Base-by-base conservation (phyloP, 2,329 filamentous ascomycete species). In the Coniella vitis region DNA sequence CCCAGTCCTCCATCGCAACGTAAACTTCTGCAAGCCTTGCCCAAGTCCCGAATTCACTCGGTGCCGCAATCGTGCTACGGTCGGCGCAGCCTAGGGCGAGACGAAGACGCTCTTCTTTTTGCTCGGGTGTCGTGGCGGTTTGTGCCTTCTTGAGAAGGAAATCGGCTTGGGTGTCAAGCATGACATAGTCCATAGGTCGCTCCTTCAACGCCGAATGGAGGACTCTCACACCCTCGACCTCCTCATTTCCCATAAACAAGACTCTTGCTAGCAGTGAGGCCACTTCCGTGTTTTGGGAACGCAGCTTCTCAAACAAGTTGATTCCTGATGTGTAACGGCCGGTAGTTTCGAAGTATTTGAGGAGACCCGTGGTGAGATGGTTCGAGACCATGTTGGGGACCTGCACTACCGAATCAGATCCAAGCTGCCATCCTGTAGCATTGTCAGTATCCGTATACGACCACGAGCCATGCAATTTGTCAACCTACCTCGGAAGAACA, bases 31-130 rank as follows among this genome's bases (percentile, higher is more conserved):
- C 90, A 55, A 98, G 69, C 49, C 90, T 79, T 49, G 93, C 91
- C 93, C 93, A 98, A 1, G 93, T 97, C 47, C 88, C 87, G 62
- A 98, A 98, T 65, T 98, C 93, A 65, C 90, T 96, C 0, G 93
- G 93, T 1, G 93, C 93, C 21, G 91, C 91, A 47, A 96, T 87
- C 12, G 95, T 95, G 59, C 89, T 90, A 54, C 91, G 84, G 66
- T 97, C 95, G 5, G 93, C 93, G 60, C 93, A 95, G 54, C 91
- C 90, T 31, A 96, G 73, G 0, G 93, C 91, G 74, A 97, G 83
- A 56, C 86, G 86, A 20, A 90, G 75, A 53, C 91, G 83, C 58
- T 83, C 79, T 17, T 81, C 76, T 58, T 74, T 81, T 44, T 74
- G 65, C 40, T 81, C 77, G 1, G 77, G 69, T 1, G 70, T 72